Conservation (phyloP, 768 basidiomycete species). For the Serendipita sp. region DNA sequence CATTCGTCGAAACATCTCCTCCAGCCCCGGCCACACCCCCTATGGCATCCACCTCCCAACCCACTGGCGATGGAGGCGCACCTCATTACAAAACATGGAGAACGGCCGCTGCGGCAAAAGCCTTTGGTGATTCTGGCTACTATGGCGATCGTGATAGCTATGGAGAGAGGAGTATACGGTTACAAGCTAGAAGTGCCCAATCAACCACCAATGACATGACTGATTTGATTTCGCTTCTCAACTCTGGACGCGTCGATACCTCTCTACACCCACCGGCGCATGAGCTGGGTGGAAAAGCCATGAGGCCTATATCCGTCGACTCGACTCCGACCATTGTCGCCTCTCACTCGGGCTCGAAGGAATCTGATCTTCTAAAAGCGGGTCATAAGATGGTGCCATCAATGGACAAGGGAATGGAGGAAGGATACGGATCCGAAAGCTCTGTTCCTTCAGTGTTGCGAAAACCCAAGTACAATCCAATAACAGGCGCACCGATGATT, state of each 20-base stretch:
- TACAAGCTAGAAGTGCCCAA: not conserved
- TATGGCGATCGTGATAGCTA: not conserved
- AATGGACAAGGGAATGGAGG: not conserved
- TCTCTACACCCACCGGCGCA: not conserved
- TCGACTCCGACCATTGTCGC: not conserved
- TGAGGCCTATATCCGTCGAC: not conserved
- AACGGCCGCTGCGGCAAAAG: not conserved
- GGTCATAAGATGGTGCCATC: no score
- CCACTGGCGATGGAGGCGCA: no score
- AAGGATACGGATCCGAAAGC: not conserved
- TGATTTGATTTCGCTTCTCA: not conserved
- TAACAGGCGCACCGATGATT: not conserved
- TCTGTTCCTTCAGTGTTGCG: not conserved
- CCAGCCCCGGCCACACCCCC: no score
- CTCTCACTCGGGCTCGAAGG: not conserved
- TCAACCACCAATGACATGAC: not conserved
- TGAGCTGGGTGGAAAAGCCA: not conserved
- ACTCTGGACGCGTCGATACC: not conserved
- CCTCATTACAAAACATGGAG: not conserved
- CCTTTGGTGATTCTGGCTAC: not conserved
- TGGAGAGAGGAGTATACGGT: not conserved
- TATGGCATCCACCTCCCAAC: no score
- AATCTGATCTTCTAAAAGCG: not conserved
- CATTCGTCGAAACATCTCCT: no score
- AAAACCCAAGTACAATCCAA: not conserved